Evolutionary conservation across 2,329 filamentous ascomycete genomes (phyloP), one percentile per base, ranked within the genome.

Genomic region (Colletotrichum eleusines): DNA sequence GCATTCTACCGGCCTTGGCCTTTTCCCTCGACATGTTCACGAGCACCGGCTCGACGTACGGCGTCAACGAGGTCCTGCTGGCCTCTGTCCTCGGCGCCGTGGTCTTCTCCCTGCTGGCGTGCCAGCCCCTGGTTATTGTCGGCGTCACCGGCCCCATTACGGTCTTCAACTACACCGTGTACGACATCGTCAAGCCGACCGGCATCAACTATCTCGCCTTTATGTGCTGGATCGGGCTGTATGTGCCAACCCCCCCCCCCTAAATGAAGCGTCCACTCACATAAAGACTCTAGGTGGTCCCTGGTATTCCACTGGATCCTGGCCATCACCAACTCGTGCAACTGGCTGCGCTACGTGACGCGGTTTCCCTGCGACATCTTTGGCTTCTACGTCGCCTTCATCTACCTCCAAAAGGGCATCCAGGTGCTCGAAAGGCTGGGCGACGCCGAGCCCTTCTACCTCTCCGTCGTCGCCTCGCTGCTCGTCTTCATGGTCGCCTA

Each of bases 1-100:
- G 93, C 82, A 96, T 97, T 76, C 82, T 97, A 16, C 94, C 94
- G 1, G 94, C 94, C 1, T 82, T 97, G 71, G 94, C 94, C 58
- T 97, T 97, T 82, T 96, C 93, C 1, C 86, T 97, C 63, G 94
- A 97, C 81, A 97, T 97, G 94, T 96, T 97, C 78, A 92, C 91
- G 72, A 95, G 95, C 81, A 97, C 94, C 0, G 85, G 91, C 72
- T 92, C 91, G 81, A 92, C 92, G 74, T 97, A 94, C 77, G 94
- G 94, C 61, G 94, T 97, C 69, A 97, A 97, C 78, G 94, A 97
- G 81, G 94, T 96, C 2, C 84, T 97, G n/a, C 84, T 97, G 46
- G 87, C 94, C 8, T 97, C 93, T 1, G 94, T 97, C 1, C 84
- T 97, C 9, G 94, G 92, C 2, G 88, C 93, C 7, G 89, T 95